Evolutionary conservation across 148 eudicot genomes (phyloP).

Genomic region (Cornus controversa): DNA sequence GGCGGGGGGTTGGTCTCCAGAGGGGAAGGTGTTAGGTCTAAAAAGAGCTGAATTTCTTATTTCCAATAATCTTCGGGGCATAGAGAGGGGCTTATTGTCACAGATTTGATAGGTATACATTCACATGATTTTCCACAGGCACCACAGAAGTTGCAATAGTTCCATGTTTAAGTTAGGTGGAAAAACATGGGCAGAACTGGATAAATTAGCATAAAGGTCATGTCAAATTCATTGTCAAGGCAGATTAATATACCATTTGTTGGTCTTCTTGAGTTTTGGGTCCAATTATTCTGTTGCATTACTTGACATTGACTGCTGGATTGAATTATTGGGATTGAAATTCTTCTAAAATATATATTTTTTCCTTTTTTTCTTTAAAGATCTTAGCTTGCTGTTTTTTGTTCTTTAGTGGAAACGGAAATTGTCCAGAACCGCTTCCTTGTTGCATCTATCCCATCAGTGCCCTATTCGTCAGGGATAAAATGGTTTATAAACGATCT

Average conservation of each 20-base stretch:
- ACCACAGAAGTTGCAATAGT: not conserved
- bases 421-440: not conserved
- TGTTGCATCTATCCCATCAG: not conserved
- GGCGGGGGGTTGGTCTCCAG: too few relatives aligned
- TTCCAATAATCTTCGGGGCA: too few relatives aligned
- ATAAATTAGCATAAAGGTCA: too few relatives aligned
- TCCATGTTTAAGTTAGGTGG: not conserved
- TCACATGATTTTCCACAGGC: not conserved
- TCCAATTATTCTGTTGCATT: not conserved
- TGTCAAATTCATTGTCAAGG: not conserved
- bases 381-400: not conserved
- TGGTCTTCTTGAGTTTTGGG: too few relatives aligned
- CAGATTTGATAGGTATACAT: not conserved
- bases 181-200: too few relatives aligned
- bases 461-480: not conserved
- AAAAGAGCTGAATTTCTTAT: too few relatives aligned
- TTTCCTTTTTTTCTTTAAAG: not conserved
- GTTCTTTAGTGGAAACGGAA: slow-evolving; percentile 6
- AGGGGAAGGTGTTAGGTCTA: too few relatives aligned
- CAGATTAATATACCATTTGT: not conserved
- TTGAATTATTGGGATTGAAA: not conserved
- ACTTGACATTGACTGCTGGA: not conserved
- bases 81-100: too few relatives aligned
- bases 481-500: slow-evolving; percentile 24
- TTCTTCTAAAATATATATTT: not conserved